A percentile compares a stretch with the other conserved stretches of the same genome.
Evolutionary conservation across 2,329 filamentous ascomycete genomes (phyloP).

Genomic region (Iodosphaeria phyllophila): DNA sequence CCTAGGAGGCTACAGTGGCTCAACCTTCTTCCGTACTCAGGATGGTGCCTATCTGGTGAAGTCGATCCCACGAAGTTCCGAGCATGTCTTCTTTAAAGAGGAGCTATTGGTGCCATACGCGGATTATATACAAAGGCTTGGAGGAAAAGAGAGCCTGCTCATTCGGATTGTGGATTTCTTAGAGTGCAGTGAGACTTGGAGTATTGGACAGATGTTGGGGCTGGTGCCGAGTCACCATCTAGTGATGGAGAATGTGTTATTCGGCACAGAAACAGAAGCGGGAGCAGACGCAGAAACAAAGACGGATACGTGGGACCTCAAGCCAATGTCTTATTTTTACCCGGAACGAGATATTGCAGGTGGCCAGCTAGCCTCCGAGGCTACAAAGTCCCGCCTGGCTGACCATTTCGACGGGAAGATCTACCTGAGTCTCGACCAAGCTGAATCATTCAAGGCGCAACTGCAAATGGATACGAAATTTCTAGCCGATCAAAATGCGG

Average conservation of each 20-base stretch:
- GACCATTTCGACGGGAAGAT: slow-evolving; percentile 52
- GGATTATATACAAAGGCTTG: slow-evolving; percentile 38
- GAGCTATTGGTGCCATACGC: slow-evolving; percentile 4
- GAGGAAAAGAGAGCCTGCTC: slow-evolving; percentile 41
- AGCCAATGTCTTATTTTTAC: slow-evolving; percentile 58
- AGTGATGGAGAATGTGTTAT: slow-evolving; percentile 59
- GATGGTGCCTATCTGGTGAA: slow-evolving; percentile 55
- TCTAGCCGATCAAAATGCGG: slow-evolving; percentile 41
- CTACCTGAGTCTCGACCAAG: slow-evolving; percentile 32
- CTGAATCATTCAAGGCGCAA: slow-evolving; percentile 32
- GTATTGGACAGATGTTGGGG: slow-evolving; percentile 40
- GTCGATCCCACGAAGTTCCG: slow-evolving; percentile 48
- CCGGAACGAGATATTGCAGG: slow-evolving; percentile 54
- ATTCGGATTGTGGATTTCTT: slow-evolving; percentile 57
- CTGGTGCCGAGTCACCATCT: slow-evolving; percentile 52
- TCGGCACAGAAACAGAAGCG: slow-evolving; percentile 23
- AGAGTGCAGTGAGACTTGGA: slow-evolving; percentile 29
- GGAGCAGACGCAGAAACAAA: slow-evolving; percentile 14
- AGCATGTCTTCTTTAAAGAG: slow-evolving; percentile 24
- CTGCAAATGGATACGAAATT: slow-evolving; percentile 45
- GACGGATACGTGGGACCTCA: slow-evolving; percentile 61
- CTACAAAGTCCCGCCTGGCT: slow-evolving; percentile 44
- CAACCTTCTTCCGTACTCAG: slow-evolving; percentile 52
- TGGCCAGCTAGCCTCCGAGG: slow-evolving; percentile 41
- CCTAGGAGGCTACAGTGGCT: slow-evolving; percentile 57